Percentiles rank a stretch among this genome's conserved stretches.
phyloP scores from a whole-genome alignment of 495 filamentous ascomycete species.

The Chaetomidium leptoderma region DNA sequence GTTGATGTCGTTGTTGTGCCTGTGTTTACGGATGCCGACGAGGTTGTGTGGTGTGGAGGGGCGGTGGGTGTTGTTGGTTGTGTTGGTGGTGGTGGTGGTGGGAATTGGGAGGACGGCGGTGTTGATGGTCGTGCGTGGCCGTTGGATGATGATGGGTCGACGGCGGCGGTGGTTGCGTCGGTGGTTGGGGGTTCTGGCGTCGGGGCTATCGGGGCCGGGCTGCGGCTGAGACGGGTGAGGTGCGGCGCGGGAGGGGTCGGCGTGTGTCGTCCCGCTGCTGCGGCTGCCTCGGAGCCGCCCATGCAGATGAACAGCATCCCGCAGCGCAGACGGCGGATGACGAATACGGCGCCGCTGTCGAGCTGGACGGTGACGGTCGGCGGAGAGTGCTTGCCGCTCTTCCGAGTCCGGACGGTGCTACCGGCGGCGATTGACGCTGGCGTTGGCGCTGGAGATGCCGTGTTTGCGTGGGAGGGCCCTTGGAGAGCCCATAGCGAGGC shows the following conservation, averaged over 20 bases:
- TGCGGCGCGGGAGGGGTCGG: background rate
- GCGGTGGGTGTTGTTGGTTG: background rate
- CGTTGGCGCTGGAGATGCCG: slow-evolving; percentile 14
- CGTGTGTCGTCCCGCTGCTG: background rate
- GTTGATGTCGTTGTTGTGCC: background rate
- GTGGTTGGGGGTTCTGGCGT: slow-evolving; percentile 8
- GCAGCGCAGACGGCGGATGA: slow-evolving; percentile 45
- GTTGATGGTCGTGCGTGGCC: background rate
- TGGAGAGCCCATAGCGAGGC: slow-evolving; percentile 45
- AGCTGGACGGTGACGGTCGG: slow-evolving; percentile 47
- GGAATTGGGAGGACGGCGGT: background rate
- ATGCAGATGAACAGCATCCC: slow-evolving; percentile 52
- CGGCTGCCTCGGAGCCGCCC: slow-evolving; percentile 31
- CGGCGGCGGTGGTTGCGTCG: background rate
- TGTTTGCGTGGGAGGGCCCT: slow-evolving; percentile 19
- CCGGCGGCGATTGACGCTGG: background rate
- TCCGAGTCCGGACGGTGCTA: slow-evolving; percentile 1
- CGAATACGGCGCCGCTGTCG: slow-evolving; percentile 39
- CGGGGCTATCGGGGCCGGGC: background rate
- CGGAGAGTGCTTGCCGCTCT: slow-evolving; percentile 1
- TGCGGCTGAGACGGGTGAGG: slow-evolving; percentile 1
- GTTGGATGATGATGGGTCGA: slow-evolving; percentile 13
- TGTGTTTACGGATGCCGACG: background rate
- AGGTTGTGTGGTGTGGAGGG: background rate
- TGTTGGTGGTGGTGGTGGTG: background rate